phyloP scores from a whole-genome alignment of 1,284 basidiomycete species.

The Anthracocystis walkeri region DNA sequence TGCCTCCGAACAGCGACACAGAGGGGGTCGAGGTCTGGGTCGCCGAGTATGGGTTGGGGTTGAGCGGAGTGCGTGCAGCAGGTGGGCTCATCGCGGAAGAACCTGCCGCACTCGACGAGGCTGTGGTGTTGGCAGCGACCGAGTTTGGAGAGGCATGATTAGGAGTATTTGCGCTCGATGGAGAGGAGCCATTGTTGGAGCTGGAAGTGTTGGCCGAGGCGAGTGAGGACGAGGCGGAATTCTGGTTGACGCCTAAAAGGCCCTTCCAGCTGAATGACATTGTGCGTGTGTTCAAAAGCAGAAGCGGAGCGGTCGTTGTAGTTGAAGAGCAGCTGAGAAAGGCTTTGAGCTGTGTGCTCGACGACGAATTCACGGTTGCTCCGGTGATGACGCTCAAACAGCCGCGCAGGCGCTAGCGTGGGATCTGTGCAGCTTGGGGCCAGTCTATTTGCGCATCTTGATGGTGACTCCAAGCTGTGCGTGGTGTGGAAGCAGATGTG shows the following conservation, averaged over 20 bases:
- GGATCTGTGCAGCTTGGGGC: neutral
- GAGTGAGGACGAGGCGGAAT: constrained; percentile 24
- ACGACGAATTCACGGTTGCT: neutral
- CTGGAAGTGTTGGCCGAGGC: constrained; percentile 12
- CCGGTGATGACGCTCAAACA: neutral
- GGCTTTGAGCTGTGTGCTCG: neutral
- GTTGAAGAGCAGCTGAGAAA: neutral
- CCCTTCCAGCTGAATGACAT: constrained; percentile 68
- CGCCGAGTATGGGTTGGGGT: constrained; percentile 29
- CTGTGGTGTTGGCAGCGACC: constrained; percentile 4
- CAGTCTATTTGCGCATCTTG: constrained; percentile 5
- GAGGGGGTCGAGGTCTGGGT: constrained; percentile 11
- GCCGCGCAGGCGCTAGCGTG: neutral
- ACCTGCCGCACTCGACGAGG: constrained; percentile 21
- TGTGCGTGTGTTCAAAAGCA: neutral
- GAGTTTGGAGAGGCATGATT: constrained; percentile 9
- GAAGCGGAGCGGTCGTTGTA: neutral
- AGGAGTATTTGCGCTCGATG: constrained; percentile 11
- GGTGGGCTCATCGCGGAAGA: constrained; percentile 19
- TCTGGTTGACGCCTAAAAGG: constrained; percentile 54
- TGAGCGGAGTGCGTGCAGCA: constrained; percentile 26
- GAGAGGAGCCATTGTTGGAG: constrained; percentile 17
- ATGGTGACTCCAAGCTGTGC: neutral
- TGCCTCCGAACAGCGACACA: constrained; percentile 33
- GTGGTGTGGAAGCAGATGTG: neutral